A percentile compares a stretch with the other conserved stretches of the same genome.
These are phyloP conservation scores for Diplodia seriata DNA, from an alignment of 2,329 filamentous ascomycete genomes.

Conservation along the genomic window DNA sequence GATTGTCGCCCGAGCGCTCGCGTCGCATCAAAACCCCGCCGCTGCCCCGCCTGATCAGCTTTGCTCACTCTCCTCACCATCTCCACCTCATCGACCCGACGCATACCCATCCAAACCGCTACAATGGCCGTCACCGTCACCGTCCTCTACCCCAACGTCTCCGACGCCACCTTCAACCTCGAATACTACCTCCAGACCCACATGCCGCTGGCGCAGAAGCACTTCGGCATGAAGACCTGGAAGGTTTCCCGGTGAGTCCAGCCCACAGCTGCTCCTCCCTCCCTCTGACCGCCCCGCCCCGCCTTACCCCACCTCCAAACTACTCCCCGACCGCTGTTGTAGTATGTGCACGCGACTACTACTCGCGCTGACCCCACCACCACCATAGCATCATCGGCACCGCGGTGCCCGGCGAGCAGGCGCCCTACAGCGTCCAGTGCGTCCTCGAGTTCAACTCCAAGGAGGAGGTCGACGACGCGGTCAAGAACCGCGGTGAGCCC, in stretches of 20 bases:
- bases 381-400: slow-evolving; percentile 36
- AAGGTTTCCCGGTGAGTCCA: slow-evolving; percentile 15
- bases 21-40: neutral
- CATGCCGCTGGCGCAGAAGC: slow-evolving; percentile 47
- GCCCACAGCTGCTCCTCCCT: too few species aligned
- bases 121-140: slow-evolving; percentile 38
- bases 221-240: slow-evolving; percentile 44
- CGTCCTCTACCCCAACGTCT: slow-evolving; percentile 31
- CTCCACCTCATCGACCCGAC: neutral
- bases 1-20: slow-evolving; percentile 4
- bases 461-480: slow-evolving; percentile 40
- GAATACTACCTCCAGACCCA: slow-evolving; percentile 49
- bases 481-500: slow-evolving; percentile 36
- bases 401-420: slow-evolving; percentile 35
- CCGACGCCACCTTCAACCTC: slow-evolving; percentile 48
- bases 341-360: too few species aligned
- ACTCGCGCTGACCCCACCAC: too few species aligned
- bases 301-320: neutral
- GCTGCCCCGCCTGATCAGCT: slow-evolving; percentile 7
- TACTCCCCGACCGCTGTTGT: slow-evolving; percentile 15
- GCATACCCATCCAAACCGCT: neutral
- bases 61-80: neutral
- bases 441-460: slow-evolving; percentile 43
- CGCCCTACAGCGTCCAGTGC: slow-evolving; percentile 44
- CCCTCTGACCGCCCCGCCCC: neutral